phyloP scores from a whole-genome alignment of 2,329 filamentous ascomycete genomes.

The Ceratocystis eucalypticola region DNA sequence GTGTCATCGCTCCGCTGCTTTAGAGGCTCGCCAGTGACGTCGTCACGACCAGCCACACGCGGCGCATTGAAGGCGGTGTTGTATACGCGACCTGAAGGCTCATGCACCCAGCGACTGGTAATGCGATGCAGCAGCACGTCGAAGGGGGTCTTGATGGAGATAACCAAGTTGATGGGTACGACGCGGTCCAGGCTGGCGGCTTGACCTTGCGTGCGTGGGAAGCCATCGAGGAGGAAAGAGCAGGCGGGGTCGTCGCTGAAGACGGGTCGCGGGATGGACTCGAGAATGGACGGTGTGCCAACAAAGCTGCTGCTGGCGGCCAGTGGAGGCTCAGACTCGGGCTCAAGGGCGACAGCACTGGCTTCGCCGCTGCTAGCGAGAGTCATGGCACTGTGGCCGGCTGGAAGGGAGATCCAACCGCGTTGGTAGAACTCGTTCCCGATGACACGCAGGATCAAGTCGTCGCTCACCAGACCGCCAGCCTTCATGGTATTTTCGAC shows the following conservation, averaged over 20 bases:
- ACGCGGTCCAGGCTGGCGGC: conserved; percentile 63
- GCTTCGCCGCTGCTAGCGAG: conserved; percentile 23
- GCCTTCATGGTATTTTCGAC: conserved; percentile 79
- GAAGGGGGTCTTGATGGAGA: conserved; percentile 73
- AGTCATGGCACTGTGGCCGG: conserved; percentile 20
- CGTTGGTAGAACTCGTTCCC: conserved; percentile 73
- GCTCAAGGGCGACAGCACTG: conserved; percentile 19
- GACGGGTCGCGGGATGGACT: conserved; percentile 30
- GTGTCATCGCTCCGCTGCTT: conserved; percentile 75
- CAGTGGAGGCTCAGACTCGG: conserved; percentile 21
- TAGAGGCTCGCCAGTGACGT: conserved; percentile 77
- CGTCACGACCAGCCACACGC: conserved; percentile 65
- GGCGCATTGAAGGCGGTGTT: conserved; percentile 89
- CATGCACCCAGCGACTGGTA: conserved; percentile 84
- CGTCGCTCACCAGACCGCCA: conserved; percentile 81
- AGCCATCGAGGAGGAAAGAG: conserved; percentile 92
- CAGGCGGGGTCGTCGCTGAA: conserved; percentile 58
- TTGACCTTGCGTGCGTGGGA: conserved; percentile 76
- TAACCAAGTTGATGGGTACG: conserved; percentile 88
- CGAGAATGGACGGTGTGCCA: conserved; percentile 22
- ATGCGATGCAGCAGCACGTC: conserved; percentile 83
- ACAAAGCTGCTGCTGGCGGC: conserved; percentile 33
- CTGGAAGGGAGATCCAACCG: conserved; percentile 60
- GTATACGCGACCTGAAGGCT: conserved; percentile 81
- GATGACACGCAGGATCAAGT: conserved; percentile 83